Conservation (phyloP, 495 filamentous ascomycete species). For the Aspergillus bertholletiae region DNA sequence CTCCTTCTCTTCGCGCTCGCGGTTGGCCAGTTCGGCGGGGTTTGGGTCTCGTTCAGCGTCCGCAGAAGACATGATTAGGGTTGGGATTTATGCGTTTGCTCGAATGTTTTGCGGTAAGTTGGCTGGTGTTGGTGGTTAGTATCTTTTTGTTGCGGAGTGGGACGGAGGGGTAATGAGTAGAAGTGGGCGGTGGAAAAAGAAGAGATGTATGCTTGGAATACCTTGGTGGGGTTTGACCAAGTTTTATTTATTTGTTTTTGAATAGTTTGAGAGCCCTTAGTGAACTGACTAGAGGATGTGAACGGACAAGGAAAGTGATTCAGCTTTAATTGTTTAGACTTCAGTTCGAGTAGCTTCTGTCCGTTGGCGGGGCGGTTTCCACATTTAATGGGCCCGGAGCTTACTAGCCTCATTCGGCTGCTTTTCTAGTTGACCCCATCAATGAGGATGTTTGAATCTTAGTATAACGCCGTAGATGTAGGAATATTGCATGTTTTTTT, state of each 20-base stretch:
- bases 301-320: neutral
- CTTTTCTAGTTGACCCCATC: no score
- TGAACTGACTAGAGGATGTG: neutral
- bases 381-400: no score
- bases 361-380: conserved; percentile 3
- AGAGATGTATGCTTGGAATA: neutral
- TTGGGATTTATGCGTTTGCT: neutral
- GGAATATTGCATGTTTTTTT: no score
- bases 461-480: no score
- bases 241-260: no score
- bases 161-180: neutral
- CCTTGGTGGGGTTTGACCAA: neutral
- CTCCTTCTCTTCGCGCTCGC: conserved; percentile 57
- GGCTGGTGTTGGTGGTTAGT: neutral
- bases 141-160: neutral
- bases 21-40: conserved; percentile 48
- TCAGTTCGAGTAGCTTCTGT: neutral
- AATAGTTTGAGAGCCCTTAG: no score
- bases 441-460: no score
- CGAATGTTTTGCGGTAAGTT: neutral
- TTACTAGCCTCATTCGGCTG: neutral
- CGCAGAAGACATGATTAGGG: conserved; percentile 15
- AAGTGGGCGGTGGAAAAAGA: neutral
- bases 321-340: neutral
- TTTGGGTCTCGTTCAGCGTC: conserved; percentile 40